Percentiles rank a stretch among this genome's conserved stretches.
Evolutionary conservation across 1,284 basidiomycete genomes (phyloP).

Genomic region (Trichosporon coremiiforme): DNA sequence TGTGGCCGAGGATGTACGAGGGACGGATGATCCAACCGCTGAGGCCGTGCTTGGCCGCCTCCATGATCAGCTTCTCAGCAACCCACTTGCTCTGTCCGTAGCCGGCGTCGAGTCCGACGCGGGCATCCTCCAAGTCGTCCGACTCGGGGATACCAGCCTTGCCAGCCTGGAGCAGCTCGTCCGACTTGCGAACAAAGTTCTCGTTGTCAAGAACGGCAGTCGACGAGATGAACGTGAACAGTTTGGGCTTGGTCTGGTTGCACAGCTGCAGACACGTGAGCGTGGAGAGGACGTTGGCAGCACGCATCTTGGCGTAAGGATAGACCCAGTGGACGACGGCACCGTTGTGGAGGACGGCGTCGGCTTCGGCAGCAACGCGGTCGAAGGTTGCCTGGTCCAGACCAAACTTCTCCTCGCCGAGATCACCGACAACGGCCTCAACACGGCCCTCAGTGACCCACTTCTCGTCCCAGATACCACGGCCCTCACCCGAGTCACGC

Average conservation of each 20-base stretch:
- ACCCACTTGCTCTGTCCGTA: conserved; percentile 99
- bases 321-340: conserved; percentile 99
- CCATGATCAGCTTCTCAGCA: conserved; percentile 88
- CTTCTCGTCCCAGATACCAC: conserved; percentile 89
- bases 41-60: conserved; percentile 83
- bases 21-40: conserved; percentile 88
- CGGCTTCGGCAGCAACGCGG: conserved; percentile 71
- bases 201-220: conserved; percentile 91
- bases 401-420: conserved; percentile 76
- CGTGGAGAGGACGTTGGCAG: conserved; percentile 89
- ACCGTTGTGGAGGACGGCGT: conserved; percentile 91
- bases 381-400: conserved; percentile 69
- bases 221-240: conserved; percentile 88
- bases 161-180: conserved; percentile 63
- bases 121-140: conserved; percentile 86
- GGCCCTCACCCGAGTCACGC: conserved; percentile 72
- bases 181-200: conserved; percentile 84
- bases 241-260: conserved; percentile 71
- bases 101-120: conserved; percentile 75
- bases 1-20: conserved; percentile 95
- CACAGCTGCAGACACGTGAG: conserved; percentile 81
- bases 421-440: conserved; percentile 85
- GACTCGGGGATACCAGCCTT: conserved; percentile 76
- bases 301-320: conserved; percentile 89
- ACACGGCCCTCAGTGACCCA: conserved; percentile 75